Percentiles rank a stretch among this genome's conserved stretches.
Evolutionary conservation across 2,329 filamentous ascomycete species (phyloP).

Genomic region (Phyllosticta capitalensis): DNA sequence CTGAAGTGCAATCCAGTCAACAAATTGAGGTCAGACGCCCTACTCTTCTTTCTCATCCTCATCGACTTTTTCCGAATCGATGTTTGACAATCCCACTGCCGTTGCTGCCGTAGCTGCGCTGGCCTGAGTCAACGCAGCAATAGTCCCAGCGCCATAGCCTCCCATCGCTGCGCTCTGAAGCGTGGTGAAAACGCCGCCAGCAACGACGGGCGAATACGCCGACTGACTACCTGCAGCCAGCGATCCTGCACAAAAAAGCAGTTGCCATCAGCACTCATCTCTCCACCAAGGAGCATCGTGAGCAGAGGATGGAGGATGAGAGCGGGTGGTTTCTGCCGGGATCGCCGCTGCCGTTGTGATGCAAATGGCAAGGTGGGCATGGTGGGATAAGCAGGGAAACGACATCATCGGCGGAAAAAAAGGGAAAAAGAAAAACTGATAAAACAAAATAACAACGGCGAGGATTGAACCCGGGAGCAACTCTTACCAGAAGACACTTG

Average conservation of each 20-base stretch:
- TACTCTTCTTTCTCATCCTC: not conserved
- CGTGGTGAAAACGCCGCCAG: slow-evolving; percentile 18
- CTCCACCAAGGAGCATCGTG: slow-evolving; percentile 16
- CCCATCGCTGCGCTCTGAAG: slow-evolving; percentile 26
- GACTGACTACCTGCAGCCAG: slow-evolving; percentile 17
- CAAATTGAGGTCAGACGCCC: too few relatives aligned
- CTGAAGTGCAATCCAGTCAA: too few relatives aligned
- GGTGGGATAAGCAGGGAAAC: too few relatives aligned
- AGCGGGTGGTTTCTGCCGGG: too few relatives aligned
- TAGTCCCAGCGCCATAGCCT: slow-evolving; percentile 20
- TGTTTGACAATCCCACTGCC: not conserved
- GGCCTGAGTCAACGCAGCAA: slow-evolving; percentile 13
- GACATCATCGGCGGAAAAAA: too few relatives aligned
- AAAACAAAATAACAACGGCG: too few relatives aligned
- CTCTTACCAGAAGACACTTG: too few relatives aligned
- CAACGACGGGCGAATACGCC: slow-evolving; percentile 17
- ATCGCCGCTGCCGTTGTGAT: too few relatives aligned
- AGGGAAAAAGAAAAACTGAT: too few relatives aligned
- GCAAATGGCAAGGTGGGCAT: too few relatives aligned
- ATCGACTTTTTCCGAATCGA: not conserved
- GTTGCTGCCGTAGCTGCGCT: not conserved
- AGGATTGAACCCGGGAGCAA: too few relatives aligned
- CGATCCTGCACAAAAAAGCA: slow-evolving; percentile 14
- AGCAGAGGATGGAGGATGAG: too few relatives aligned
- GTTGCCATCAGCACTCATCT: slow-evolving; percentile 18